A percentile compares a stretch with the other conserved stretches of the same genome.
Conservation (phyloP, 1,284 basidiomycete species). For the Veloboletus limbatus region DNA sequence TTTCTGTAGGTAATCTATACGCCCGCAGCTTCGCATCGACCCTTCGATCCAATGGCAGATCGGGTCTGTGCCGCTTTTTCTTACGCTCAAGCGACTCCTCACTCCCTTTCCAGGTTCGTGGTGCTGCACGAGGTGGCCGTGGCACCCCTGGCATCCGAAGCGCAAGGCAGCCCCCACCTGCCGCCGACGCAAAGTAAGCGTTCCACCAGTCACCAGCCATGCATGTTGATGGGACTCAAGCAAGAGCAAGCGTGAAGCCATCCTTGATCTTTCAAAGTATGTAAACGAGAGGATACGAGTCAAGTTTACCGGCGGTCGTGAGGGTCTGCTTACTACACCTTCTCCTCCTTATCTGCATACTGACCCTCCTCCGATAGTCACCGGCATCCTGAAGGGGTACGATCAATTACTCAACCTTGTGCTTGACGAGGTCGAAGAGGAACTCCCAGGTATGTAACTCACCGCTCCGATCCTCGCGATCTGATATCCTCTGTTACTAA, state of each 20-base stretch:
- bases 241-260: conserved; percentile 92
- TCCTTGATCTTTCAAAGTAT: conserved; percentile 94
- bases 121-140: conserved; percentile 44
- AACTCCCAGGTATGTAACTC: conserved; percentile 55
- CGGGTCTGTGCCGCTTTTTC: conserved; percentile 45
- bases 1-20: no score
- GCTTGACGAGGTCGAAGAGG: conserved; percentile 85
- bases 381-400: conserved; percentile 90
- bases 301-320: conserved; percentile 94
- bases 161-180: conserved; percentile 35
- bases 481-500: no score
- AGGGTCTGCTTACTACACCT: conserved; percentile 62
- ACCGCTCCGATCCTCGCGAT: conserved; percentile 16
- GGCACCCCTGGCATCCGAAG: conserved; percentile 41
- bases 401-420: conserved; percentile 97
- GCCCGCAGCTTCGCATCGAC: no score
- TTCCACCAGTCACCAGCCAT: conserved; percentile 5
- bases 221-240: conserved; percentile 33
- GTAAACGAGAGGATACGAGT: conserved; percentile 90
- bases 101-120: conserved; percentile 44
- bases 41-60: no score
- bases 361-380: conserved; percentile 55
- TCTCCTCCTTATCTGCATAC: background rate
- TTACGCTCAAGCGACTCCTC: conserved; percentile 6
- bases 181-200: conserved; percentile 28